phyloP scores from a whole-genome alignment of 139 green algal species.

The Chlorella sp. region DNA sequence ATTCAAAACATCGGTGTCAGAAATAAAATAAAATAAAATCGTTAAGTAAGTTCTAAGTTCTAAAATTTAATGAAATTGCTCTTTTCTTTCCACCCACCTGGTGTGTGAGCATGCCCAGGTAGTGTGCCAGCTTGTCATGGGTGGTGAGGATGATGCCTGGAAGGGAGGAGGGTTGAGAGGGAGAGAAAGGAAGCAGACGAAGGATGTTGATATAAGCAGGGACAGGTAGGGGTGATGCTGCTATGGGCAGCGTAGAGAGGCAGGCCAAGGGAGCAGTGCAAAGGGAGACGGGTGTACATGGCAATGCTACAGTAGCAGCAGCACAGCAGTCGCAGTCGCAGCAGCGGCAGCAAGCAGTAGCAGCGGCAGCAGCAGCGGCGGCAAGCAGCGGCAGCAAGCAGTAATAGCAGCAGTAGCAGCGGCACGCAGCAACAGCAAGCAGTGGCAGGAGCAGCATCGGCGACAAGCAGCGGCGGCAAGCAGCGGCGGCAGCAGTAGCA shows the following conservation, averaged over 20 bases:
- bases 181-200: neutral
- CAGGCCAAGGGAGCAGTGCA: no score
- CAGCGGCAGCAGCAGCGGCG: neutral
- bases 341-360: neutral
- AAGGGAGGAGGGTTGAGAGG: neutral
- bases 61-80: no score
- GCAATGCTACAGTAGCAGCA: neutral
- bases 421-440: neutral
- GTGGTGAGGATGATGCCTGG: slow-evolving; percentile 96
- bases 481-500: no score
- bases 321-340: neutral
- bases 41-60: no score
- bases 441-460: neutral
- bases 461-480: neutral
- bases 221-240: neutral
- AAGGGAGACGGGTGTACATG: neutral
- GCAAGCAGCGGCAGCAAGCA: no score
- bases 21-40: no score
- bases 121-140: slow-evolving; percentile 96
- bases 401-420: no score
- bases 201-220: neutral
- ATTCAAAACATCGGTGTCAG: no score
- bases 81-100: no score
- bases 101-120: slow-evolving; percentile 95
- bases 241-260: neutral